Conservation (phyloP, 2,329 filamentous ascomycete genomes). For the Chaetomium sp. region DNA sequence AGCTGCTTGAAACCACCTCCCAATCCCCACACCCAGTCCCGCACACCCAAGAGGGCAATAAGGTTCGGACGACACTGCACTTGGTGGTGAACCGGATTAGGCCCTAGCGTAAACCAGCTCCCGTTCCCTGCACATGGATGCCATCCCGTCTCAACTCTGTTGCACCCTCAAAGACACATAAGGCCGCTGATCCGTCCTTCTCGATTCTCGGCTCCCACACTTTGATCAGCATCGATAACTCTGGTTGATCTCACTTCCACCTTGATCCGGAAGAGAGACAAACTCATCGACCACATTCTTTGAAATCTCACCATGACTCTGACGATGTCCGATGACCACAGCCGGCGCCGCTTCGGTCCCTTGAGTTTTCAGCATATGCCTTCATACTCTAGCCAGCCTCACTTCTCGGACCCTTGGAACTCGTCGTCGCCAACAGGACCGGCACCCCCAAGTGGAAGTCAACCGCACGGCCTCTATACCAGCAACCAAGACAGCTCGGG, state of each 20-base stretch:
- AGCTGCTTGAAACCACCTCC: slow-evolving; percentile 30
- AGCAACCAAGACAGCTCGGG: slow-evolving; percentile 50
- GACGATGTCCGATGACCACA: slow-evolving; percentile 50
- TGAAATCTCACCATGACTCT: slow-evolving; percentile 5
- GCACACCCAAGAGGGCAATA: slow-evolving; percentile 36
- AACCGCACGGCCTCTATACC: slow-evolving; percentile 55
- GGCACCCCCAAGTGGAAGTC: slow-evolving; percentile 42
- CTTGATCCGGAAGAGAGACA: slow-evolving; percentile 11
- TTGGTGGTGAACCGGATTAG: slow-evolving; percentile 33
- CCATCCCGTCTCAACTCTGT: slow-evolving; percentile 26
- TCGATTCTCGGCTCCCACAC: slow-evolving; percentile 17
- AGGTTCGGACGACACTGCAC: slow-evolving; percentile 36
- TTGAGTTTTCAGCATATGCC: slow-evolving; percentile 77
- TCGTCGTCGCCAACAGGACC: slow-evolving; percentile 45
- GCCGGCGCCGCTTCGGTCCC: slow-evolving; percentile 72
- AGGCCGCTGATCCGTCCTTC: slow-evolving; percentile 53
- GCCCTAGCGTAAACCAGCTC: slow-evolving; percentile 30
- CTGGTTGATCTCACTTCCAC: slow-evolving; percentile 20
- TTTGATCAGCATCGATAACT: slow-evolving; percentile 42
- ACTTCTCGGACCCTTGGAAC: slow-evolving; percentile 88
- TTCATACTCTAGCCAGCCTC: slow-evolving; percentile 56
- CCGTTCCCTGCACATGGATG: slow-evolving; percentile 15
- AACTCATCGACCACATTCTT: slow-evolving; percentile 1
- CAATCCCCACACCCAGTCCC: slow-evolving; percentile 27
- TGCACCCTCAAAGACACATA: slow-evolving; percentile 45